Conservation (phyloP, 352 stramenopile genomes). For the Poterioochromonas sp. region DNA sequence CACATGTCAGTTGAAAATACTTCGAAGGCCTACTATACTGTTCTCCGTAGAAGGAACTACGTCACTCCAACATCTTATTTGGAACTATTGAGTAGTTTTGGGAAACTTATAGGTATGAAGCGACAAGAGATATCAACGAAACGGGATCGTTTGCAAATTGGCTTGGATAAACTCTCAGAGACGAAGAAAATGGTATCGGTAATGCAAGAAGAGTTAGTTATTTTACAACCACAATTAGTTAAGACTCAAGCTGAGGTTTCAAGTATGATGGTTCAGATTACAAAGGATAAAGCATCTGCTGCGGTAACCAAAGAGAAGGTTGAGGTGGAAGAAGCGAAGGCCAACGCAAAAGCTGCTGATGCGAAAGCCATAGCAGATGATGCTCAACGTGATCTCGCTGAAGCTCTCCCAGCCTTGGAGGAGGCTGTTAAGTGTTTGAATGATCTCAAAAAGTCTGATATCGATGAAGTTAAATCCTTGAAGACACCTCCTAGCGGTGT, state of each 20-base stretch:
- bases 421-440: slow-evolving; percentile 73
- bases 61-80: slow-evolving; percentile 86
- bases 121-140: slow-evolving; percentile 66
- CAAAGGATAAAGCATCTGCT: slow-evolving; percentile 72
- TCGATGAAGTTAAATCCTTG: slow-evolving; percentile 78
- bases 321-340: slow-evolving; percentile 71
- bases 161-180: slow-evolving; percentile 58
- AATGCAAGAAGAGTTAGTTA: slow-evolving; percentile 79
- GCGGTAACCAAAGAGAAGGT: slow-evolving; percentile 74
- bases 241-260: slow-evolving; percentile 75
- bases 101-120: slow-evolving; percentile 67
- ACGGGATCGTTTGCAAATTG: slow-evolving; percentile 69
- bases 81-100: slow-evolving; percentile 79
- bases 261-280: slow-evolving; percentile 77
- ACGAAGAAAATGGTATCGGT: slow-evolving; percentile 76
- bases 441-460: slow-evolving; percentile 74
- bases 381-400: slow-evolving; percentile 68
- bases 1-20: slow-evolving; percentile 74
- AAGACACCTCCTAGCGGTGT: slow-evolving; percentile 76
- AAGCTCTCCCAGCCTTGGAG: slow-evolving; percentile 68
- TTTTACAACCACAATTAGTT: slow-evolving; percentile 78
- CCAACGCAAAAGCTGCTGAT: slow-evolving; percentile 63
- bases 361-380: slow-evolving; percentile 79
- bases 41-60: slow-evolving; percentile 73
- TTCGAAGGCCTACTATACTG: slow-evolving; percentile 65